Conservation (phyloP, 169 alveolate species). For the Plasmodium vivax region DNA sequence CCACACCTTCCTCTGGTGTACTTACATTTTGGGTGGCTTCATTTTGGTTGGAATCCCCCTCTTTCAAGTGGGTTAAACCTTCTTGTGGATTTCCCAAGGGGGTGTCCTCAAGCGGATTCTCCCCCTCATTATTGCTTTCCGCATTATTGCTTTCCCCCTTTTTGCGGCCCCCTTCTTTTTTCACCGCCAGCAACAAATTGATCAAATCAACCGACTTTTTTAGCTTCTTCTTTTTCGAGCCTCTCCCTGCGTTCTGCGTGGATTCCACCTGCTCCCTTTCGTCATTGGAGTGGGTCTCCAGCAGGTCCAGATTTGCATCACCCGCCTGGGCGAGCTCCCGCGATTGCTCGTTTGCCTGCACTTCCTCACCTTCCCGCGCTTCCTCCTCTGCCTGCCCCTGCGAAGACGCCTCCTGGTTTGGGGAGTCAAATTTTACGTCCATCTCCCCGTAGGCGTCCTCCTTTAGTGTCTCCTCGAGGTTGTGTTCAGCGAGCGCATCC, state of each 20-base stretch:
- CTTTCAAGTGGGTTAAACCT: background rate
- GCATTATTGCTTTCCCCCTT: background rate
- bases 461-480: conserved; percentile 16
- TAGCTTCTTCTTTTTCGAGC: conserved; percentile 3
- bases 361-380: too few relatives aligned
- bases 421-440: background rate
- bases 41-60: conserved; percentile 2
- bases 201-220: conserved; percentile 18
- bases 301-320: background rate
- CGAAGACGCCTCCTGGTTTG: background rate
- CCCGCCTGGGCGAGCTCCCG: background rate
- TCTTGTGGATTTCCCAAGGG: background rate
- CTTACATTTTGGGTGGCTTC: background rate
- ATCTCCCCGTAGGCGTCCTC: background rate
- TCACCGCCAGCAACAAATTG: background rate
- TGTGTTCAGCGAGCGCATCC: background rate
- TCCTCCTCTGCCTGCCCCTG: background rate
- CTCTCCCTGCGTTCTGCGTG: background rate
- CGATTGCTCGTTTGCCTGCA: too few relatives aligned
- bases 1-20: background rate
- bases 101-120: background rate
- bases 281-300: background rate
- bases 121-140: too few relatives aligned
- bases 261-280: background rate
- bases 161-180: background rate